Evolutionary conservation across 2,329 filamentous ascomycete genomes (phyloP).

Genomic region (Aspergillus sp.): DNA sequence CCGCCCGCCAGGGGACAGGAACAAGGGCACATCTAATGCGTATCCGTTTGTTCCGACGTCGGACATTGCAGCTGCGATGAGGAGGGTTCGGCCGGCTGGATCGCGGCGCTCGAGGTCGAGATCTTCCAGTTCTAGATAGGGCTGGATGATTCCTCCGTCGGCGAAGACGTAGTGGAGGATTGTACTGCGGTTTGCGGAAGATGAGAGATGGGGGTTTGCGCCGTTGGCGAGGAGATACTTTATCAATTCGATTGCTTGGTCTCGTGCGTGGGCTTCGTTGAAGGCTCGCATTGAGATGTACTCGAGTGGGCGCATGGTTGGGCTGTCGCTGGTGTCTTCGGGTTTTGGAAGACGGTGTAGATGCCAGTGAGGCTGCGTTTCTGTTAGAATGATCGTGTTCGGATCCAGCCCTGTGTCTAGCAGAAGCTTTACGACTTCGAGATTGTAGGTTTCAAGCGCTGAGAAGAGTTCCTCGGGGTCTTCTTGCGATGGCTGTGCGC

Average conservation of each 20-base stretch:
- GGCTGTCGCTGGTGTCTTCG: background rate
- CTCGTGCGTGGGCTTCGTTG: conserved; percentile 16
- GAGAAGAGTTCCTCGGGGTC: conserved; percentile 18
- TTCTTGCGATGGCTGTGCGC: background rate
- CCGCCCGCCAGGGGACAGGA: no score
- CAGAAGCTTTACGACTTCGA: conserved; percentile 6
- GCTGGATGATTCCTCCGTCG: conserved; percentile 16
- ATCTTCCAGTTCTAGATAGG: conserved; percentile 12
- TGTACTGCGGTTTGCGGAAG: conserved; percentile 1
- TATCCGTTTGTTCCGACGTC: conserved; percentile 11
- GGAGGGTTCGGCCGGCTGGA: conserved; percentile 14
- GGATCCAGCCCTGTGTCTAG: conserved; percentile 12
- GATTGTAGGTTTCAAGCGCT: conserved; percentile 10
- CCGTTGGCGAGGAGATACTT: conserved; percentile 15
- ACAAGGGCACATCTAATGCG: background rate
- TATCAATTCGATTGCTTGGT: conserved; percentile 15
- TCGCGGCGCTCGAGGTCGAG: conserved; percentile 19
- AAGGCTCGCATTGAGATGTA: conserved; percentile 19
- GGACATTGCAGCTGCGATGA: conserved; percentile 14
- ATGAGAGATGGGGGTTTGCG: conserved; percentile 14
- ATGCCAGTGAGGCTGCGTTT: conserved; percentile 15
- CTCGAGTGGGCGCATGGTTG: conserved; percentile 13
- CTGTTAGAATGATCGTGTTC: conserved; percentile 11
- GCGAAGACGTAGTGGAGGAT: conserved; percentile 16
- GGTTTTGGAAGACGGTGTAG: conserved; percentile 2